phyloP scores from a whole-genome alignment of 768 basidiomycete species.

The Termitomyces sp. region DNA sequence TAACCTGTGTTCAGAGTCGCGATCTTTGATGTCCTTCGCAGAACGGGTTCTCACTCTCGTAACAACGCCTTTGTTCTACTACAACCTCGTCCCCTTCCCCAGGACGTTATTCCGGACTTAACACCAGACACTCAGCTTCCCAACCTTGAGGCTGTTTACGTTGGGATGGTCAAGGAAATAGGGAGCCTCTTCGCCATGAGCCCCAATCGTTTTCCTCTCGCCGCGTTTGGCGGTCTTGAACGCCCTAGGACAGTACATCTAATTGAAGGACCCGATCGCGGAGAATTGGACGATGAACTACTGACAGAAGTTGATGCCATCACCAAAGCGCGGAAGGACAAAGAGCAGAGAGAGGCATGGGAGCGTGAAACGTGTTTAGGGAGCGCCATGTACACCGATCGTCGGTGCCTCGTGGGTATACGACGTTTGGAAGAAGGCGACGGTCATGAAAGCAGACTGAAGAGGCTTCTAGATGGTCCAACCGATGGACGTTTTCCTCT shows the following conservation, averaged over 20 bases:
- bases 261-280: constrained; percentile 21
- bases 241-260: constrained; percentile 13
- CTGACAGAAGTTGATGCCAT: constrained; percentile 42
- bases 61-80: constrained; percentile 73
- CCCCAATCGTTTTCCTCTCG: constrained; percentile 75
- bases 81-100: constrained; percentile 77
- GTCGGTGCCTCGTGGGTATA: constrained; percentile 63
- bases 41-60: constrained; percentile 17
- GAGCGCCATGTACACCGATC: constrained; percentile 28
- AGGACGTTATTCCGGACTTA: constrained; percentile 69
- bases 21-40: constrained; percentile 71
- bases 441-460: constrained; percentile 39
- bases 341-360: constrained; percentile 14
- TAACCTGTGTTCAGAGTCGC: constrained; percentile 56
- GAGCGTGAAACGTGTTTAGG: constrained; percentile 12
- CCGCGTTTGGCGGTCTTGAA: constrained; percentile 55
- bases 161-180: constrained; percentile 71
- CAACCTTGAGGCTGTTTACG: constrained; percentile 67
- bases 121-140: constrained; percentile 35
- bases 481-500: constrained; percentile 23
- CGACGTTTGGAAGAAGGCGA: constrained; percentile 50
- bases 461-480: constrained; percentile 59
- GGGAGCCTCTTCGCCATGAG: constrained; percentile 85
- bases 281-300: constrained; percentile 24
- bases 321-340: constrained; percentile 38